Evolutionary conservation across 805 yeast species (phyloP).

Genomic region (Candida patagonica): DNA sequence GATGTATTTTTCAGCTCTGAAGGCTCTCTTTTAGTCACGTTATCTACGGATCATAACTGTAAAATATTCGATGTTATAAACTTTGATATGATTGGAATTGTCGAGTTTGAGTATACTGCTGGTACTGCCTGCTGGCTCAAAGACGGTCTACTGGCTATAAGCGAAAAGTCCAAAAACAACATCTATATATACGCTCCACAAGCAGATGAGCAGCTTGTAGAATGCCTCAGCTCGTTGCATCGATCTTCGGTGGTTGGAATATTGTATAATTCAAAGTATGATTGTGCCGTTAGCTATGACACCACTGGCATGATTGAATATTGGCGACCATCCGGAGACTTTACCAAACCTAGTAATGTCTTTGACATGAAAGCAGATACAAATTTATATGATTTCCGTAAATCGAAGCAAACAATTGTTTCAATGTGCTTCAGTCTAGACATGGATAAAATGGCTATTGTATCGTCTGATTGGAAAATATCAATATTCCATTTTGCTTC

Average conservation of each 20-base stretch:
- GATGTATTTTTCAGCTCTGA: slow-evolving; percentile 15
- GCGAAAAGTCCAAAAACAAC: slow-evolving; percentile 14
- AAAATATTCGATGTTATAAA: slow-evolving; percentile 30
- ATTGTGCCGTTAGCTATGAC: slow-evolving; percentile 27
- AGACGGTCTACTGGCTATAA: slow-evolving; percentile 13
- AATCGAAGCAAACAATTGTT: slow-evolving; percentile 24
- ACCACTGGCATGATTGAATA: slow-evolving; percentile 30
- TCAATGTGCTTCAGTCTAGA: slow-evolving; percentile 22
- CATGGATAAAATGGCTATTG: slow-evolving; percentile 24
- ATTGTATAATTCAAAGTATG: slow-evolving; percentile 18
- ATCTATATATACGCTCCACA: slow-evolving; percentile 21
- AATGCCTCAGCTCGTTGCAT: slow-evolving; percentile 18
- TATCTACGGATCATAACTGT: slow-evolving; percentile 17
- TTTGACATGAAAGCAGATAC: slow-evolving; percentile 34
- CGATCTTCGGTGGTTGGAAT: slow-evolving; percentile 19
- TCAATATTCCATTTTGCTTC: slow-evolving; percentile 28
- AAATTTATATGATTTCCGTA: slow-evolving; percentile 30
- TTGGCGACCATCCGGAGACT: slow-evolving; percentile 24
- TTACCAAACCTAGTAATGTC: slow-evolving; percentile 18
- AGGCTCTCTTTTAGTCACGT: slow-evolving; percentile 24
- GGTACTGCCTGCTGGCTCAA: slow-evolving; percentile 20
- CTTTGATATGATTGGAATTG: slow-evolving; percentile 31
- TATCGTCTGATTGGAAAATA: slow-evolving; percentile 26
- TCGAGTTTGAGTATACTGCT: slow-evolving; percentile 25
- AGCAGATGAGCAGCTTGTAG: slow-evolving; percentile 9